A percentile compares a stretch with the other conserved stretches of the same genome.
phyloP scores from a whole-genome alignment of 805 yeast species.

The Sporopachydermia lactativora region DNA sequence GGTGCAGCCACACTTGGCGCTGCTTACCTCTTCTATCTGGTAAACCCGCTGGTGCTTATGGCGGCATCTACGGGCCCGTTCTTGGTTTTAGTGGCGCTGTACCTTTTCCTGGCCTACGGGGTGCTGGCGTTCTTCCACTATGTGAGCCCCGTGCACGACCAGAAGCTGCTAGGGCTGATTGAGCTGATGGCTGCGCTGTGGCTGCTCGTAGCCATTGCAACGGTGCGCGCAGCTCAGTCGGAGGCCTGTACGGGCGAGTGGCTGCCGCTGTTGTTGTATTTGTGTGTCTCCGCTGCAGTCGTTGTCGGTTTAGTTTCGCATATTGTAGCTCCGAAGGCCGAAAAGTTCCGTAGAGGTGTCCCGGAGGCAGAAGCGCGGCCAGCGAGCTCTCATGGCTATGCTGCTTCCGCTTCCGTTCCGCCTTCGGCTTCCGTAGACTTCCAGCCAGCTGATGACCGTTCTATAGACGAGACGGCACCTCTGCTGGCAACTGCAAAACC shows the following conservation, averaged over 20 bases:
- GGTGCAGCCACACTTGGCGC: slow-evolving; percentile 21
- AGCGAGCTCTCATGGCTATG: slow-evolving; percentile 29
- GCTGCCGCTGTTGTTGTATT: slow-evolving; percentile 23
- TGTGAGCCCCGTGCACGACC: slow-evolving; percentile 37
- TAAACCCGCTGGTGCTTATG: slow-evolving; percentile 38
- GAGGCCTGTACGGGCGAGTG: slow-evolving; percentile 36
- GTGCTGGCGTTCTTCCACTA: slow-evolving; percentile 32
- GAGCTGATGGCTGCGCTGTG: slow-evolving; percentile 45
- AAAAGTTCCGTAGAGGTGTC: background rate
- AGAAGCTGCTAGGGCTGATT: slow-evolving; percentile 41
- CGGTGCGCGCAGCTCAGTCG: slow-evolving; percentile 31
- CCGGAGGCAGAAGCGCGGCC: slow-evolving; percentile 36
- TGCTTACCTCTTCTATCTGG: slow-evolving; percentile 25
- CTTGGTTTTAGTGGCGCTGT: slow-evolving; percentile 30
- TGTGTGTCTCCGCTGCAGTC: slow-evolving; percentile 23
- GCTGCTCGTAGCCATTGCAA: slow-evolving; percentile 36
- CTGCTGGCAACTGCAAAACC: slow-evolving; percentile 14
- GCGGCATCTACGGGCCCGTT: slow-evolving; percentile 36
- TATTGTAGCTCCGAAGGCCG: background rate
- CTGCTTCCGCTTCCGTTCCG: slow-evolving; percentile 32
- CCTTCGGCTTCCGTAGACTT: slow-evolving; percentile 37
- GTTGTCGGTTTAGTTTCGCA: slow-evolving; percentile 25
- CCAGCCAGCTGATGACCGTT: slow-evolving; percentile 3
- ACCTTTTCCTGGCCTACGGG: slow-evolving; percentile 40
- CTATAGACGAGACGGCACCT: slow-evolving; percentile 21